Base-by-base conservation (phyloP, 768 basidiomycete species). In the Boletus sp. region DNA sequence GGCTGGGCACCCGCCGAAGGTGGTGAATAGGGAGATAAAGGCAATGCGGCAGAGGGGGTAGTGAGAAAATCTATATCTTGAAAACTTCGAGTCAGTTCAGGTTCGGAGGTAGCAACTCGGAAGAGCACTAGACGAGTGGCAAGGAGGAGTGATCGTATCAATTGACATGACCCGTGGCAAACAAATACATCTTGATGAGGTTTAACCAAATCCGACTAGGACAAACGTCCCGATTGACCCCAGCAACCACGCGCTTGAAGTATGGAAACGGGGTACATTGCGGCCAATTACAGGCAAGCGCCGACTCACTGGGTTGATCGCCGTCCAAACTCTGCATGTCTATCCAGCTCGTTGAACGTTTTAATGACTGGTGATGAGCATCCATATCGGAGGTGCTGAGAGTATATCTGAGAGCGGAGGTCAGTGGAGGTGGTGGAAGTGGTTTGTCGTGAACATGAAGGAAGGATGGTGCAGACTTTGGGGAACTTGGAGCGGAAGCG, bases 401-500 rank as follows among this genome's bases (percentile, higher is more conserved):
- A 33, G 53, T 58, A 32, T 66, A 50, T 49, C 55, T 64, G 55
- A 61, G 54, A 2, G 49, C 24, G 5, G 64, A 48, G 15, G 71
- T 74, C 70, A 76, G 69, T 29, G 73, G 71, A 20, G 77, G 72
- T 15, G 71, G 68, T 8, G 77, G 78, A n/a, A 79, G 70, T 1
- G 75, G 73, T 53, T 78, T 78, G 64, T 77, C 74, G 60, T 64
- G 52, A 1, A 37, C 51, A 56, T 54, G 11, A 12, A 67, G 39
- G 35, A 58, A 66, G 28, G 51, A 46, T 0, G 60, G 35, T 0
- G 50, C 36, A 0, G 62, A 61, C 28, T 37, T 60, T 14, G 68
- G 68, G 1, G 69, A 71, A 9, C 40, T 62, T 28, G 70, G 70
- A 1, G 72, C 68, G 32, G 68, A 72, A 0, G 60, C 65, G 12